Evolutionary conservation across 305 asterid species (phyloP).

Genomic region (Fraxinus albicans): DNA sequence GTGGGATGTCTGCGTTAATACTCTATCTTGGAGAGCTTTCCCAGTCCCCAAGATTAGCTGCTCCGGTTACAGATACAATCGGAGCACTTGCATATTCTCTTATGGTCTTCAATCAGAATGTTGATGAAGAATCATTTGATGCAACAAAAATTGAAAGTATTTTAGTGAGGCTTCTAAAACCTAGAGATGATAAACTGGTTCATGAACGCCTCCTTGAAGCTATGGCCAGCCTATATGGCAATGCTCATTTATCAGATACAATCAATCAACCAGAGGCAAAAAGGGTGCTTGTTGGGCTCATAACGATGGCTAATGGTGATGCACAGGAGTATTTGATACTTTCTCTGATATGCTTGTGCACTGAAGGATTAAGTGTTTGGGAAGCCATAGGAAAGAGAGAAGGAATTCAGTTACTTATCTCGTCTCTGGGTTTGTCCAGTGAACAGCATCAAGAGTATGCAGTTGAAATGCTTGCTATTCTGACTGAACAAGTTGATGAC

Average conservation of each 20-base stretch:
- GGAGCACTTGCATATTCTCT: constrained; percentile 90
- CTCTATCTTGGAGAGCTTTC: constrained; percentile 79
- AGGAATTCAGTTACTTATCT: constrained; percentile 85
- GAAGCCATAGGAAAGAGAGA: constrained; percentile 88
- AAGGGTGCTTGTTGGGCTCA: constrained; percentile 70
- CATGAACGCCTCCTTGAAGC: constrained; percentile 90
- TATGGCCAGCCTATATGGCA: constrained; percentile 72
- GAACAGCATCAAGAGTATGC: constrained; percentile 86
- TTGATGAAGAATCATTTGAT: constrained; percentile 48
- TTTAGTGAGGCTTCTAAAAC: constrained; percentile 68
- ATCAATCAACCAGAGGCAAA: constrained; percentile 67
- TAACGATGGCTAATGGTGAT: constrained; percentile 69
- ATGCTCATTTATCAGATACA: constrained; percentile 42
- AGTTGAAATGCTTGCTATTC: constrained; percentile 72
- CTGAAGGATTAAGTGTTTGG: constrained; percentile 60
- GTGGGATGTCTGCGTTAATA: constrained; percentile 66
- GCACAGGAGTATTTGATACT: constrained; percentile 66
- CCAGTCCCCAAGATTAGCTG: constrained; percentile 73
- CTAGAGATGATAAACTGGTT: constrained; percentile 80
- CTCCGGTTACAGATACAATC: constrained; percentile 80
- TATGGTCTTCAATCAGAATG: constrained; percentile 58
- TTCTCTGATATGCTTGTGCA: constrained; percentile 57
- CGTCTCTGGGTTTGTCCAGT: constrained; percentile 73
- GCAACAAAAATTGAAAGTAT: constrained; percentile 56
- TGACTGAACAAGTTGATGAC: constrained; percentile 81